Evolutionary conservation across 2,329 filamentous ascomycete species (phyloP).

Genomic region (Aspergillus sp.): DNA sequence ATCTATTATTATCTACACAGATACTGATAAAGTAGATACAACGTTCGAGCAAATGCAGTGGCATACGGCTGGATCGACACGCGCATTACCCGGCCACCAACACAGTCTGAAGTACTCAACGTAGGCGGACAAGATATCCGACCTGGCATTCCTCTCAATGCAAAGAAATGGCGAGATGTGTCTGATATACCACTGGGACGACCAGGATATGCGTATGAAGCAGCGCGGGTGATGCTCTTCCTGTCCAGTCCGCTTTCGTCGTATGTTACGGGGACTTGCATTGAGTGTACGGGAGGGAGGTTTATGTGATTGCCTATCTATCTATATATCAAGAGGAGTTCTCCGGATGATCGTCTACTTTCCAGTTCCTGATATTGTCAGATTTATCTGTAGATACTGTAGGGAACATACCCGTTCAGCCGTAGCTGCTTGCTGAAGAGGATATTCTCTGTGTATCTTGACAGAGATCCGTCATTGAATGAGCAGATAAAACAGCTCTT

Average conservation of each 20-base stretch:
- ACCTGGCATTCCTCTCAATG: slow-evolving; percentile 7
- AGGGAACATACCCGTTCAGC: not conserved
- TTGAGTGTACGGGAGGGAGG: slow-evolving; percentile 9
- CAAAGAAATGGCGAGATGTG: slow-evolving; percentile 10
- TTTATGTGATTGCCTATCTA: slow-evolving; percentile 6
- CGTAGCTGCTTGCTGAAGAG: not conserved
- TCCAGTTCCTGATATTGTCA: too few relatives aligned
- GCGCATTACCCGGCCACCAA: slow-evolving; percentile 63
- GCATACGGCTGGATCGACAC: slow-evolving; percentile 75
- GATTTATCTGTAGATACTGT: not conserved
- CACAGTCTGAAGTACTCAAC: slow-evolving; percentile 62
- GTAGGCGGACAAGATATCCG: slow-evolving; percentile 54
- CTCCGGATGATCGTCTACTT: too few relatives aligned
- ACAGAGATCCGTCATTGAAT: not conserved
- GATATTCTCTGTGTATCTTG: not conserved
- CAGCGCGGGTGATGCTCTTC: slow-evolving; percentile 12
- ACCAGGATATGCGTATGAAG: slow-evolving; percentile 56
- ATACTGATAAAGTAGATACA: slow-evolving; percentile 2
- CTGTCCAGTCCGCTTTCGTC: slow-evolving; percentile 13
- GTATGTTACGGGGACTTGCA: slow-evolving; percentile 13
- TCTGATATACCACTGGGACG: slow-evolving; percentile 69
- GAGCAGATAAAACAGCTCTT: too few relatives aligned
- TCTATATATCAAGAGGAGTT: too few relatives aligned
- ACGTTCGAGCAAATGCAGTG: slow-evolving; percentile 68
- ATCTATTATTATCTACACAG: not conserved